Conservation (phyloP, 129 eudicot genomes). For the Sambucus nigra region DNA sequence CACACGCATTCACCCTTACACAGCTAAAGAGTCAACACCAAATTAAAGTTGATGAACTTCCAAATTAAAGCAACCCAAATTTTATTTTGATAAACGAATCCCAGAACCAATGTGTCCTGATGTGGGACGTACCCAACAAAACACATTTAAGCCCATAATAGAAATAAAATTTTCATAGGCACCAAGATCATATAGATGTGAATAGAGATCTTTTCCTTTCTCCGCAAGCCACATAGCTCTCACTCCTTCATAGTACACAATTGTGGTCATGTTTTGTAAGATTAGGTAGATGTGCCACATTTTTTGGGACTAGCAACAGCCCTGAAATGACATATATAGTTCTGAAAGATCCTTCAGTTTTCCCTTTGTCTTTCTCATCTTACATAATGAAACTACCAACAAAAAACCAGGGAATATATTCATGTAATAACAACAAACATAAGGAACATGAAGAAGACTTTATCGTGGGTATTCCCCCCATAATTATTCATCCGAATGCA, state of each 20-base stretch:
- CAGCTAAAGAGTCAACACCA: background rate
- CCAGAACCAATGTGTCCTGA: slow-evolving; percentile 69
- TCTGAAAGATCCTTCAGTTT: slow-evolving; percentile 43
- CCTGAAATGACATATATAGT: slow-evolving; percentile 60
- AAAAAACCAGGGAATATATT: slow-evolving; percentile 83
- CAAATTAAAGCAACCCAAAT: background rate
- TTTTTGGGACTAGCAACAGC: slow-evolving; percentile 48
- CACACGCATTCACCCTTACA: background rate
- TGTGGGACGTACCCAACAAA: slow-evolving; percentile 80
- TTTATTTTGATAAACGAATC: slow-evolving; percentile 35
- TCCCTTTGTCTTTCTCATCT: slow-evolving; percentile 25
- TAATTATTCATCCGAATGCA: slow-evolving; percentile 92
- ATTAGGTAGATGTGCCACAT: slow-evolving; percentile 56
- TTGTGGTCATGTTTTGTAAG: slow-evolving; percentile 78
- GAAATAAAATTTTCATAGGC: slow-evolving; percentile 59
- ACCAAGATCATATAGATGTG: slow-evolving; percentile 87
- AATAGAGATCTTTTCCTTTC: slow-evolving; percentile 75
- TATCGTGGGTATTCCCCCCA: slow-evolving; percentile 87
- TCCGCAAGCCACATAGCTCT: slow-evolving; percentile 95
- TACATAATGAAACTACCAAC: slow-evolving; percentile 70
- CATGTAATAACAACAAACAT: slow-evolving; percentile 58
- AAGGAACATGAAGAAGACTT: slow-evolving; percentile 70
- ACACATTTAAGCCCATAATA: slow-evolving; percentile 73
- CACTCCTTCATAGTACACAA: slow-evolving; percentile 94
- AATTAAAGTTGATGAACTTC: background rate